Evolutionary conservation across 2,329 filamentous ascomycete species (phyloP), one percentile per base, ranked within the genome.

Genomic region (Fusarium pininemorale): DNA sequence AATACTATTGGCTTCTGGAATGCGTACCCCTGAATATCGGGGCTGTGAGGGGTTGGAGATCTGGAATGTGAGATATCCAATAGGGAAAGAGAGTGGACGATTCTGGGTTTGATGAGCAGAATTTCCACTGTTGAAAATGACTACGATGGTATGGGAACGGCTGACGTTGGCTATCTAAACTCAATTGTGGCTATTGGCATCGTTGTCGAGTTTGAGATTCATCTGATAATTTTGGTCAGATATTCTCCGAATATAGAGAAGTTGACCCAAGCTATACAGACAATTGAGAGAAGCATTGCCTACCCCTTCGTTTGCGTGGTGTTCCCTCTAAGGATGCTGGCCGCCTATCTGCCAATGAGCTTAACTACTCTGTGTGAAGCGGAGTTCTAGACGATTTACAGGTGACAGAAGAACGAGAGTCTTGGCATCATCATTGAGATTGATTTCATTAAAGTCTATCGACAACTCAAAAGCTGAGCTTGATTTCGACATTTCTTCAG

Each of bases 1-100:
- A 35, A 24, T 50, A 51, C 44, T 48, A 74, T 73, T 73, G 70
- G 71, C 38, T 44, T 42, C 16, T 58, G 59, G 50, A 66, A 66
- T 55, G 55, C 22, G 28, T 55, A 63, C 70, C 70, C 70, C 70
- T 73, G 70, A 73, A 73, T 59, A 74, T 71, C 71, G 62, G 59
- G 70, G 64, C 64, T 66, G 69, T 70, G 67, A 55, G 53, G 58
- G 67, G 61, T 56, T 57, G 67, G 54, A 70, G 68, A 70, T 70
- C 67, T 71, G 44, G 61, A 70, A 56, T 66, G 66, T 42, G 28
- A 55, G 50, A 66, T 54, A 70, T 70, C 68, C 66, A 70, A 70
- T 70, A 51, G 28, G 51, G 24, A 50, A 50, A 28, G 54, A 59
- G 66, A 37, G 28, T 16, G 28, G 35, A 24, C 37, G 60, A 42